Conservation (phyloP, 2,329 filamentous ascomycete genomes). For the Aspergillus alliaceus region DNA sequence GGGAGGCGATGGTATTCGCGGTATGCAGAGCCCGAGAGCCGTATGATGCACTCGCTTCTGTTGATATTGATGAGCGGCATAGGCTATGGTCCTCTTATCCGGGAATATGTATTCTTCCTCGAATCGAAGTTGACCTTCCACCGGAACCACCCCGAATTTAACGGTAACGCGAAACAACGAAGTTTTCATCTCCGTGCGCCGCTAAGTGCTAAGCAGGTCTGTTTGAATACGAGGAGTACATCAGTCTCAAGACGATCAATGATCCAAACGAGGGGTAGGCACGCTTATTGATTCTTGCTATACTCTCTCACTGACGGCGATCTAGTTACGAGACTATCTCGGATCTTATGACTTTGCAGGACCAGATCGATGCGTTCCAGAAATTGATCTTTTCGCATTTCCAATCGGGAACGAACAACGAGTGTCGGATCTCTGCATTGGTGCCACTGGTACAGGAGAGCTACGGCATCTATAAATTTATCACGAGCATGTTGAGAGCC, state of each 20-base stretch:
- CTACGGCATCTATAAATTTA: constrained; percentile 99
- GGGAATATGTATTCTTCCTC: constrained; percentile 95
- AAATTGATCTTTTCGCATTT: constrained; percentile 99
- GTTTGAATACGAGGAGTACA: constrained; percentile 99
- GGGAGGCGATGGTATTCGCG: constrained; percentile 78
- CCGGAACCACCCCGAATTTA: constrained; percentile 95
- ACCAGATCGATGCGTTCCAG: constrained; percentile 98
- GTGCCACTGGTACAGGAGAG: constrained; percentile 95
- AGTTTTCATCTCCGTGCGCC: background rate
- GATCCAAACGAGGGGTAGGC: constrained; percentile 91
- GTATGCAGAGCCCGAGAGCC: constrained; percentile 39
- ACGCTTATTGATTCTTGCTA: background rate
- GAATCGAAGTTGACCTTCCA: constrained; percentile 96
- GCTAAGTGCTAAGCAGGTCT: constrained; percentile 52
- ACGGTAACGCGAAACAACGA: constrained; percentile 57
- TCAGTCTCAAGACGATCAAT: constrained; percentile 96
- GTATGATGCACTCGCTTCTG: background rate
- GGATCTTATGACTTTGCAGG: constrained; percentile 93
- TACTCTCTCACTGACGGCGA: constrained; percentile 20
- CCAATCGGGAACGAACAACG: constrained; percentile 85
- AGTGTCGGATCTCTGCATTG: constrained; percentile 91
- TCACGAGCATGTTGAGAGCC: constrained; percentile 97
- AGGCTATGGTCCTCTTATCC: constrained; percentile 86
- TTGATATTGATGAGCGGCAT: constrained; percentile 16
- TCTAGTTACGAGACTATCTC: constrained; percentile 81